Conservation (phyloP, 2,329 filamentous ascomycete species). For the Tolypocladium tropicale region DNA sequence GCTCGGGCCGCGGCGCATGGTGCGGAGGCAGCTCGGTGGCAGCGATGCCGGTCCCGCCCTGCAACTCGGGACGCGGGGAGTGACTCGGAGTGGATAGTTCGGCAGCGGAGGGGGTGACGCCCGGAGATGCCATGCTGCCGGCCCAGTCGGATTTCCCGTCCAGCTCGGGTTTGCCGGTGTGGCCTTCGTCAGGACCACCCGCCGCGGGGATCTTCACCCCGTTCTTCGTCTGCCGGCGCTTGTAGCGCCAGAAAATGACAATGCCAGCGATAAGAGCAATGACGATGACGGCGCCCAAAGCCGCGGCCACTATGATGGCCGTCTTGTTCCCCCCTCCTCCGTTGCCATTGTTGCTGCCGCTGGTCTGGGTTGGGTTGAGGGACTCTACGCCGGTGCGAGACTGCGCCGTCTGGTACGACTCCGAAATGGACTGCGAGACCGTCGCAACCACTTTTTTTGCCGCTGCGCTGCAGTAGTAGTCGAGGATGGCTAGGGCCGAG, state of each 20-base stretch:
- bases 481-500: constrained; percentile 34
- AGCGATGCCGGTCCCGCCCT: constrained; percentile 9
- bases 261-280: constrained; percentile 16
- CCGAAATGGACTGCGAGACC: constrained; percentile 25
- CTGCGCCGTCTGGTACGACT: constrained; percentile 7
- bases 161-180: constrained; percentile 9
- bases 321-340: constrained; percentile 12
- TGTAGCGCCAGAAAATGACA: constrained; percentile 26
- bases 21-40: constrained; percentile 12
- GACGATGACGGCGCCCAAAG: constrained; percentile 15
- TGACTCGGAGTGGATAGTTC: constrained; percentile 13
- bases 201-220: constrained; percentile 12
- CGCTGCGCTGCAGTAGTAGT: constrained; percentile 40
- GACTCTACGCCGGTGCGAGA: constrained; percentile 6
- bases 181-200: not conserved
- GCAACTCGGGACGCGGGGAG: constrained; percentile 14
- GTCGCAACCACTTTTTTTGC: constrained; percentile 28
- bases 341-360: constrained; percentile 6
- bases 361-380: constrained; percentile 4
- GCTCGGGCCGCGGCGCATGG: constrained; percentile 15
- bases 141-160: constrained; percentile 15
- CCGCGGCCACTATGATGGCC: constrained; percentile 22
- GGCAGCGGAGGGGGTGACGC: constrained; percentile 5
- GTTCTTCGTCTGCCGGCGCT: constrained; percentile 13
- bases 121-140: constrained; percentile 1